Conservation (phyloP, 2,329 filamentous ascomycete genomes). For the Penicillium griseofulvum region DNA sequence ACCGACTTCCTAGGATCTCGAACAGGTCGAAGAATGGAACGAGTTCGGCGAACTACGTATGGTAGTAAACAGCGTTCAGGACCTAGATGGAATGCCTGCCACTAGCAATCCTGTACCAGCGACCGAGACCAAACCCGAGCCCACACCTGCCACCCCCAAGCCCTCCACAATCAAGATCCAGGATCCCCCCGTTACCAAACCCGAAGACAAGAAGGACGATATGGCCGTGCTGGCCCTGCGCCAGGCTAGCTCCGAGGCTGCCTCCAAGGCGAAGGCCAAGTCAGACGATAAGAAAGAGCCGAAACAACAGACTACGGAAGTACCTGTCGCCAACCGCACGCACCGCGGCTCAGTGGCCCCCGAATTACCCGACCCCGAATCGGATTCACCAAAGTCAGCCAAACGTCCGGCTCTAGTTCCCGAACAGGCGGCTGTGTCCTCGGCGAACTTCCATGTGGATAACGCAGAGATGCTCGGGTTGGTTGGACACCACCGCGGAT, state of each 20-base stretch:
- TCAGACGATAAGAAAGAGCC: constrained; percentile 16
- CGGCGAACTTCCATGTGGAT: constrained; percentile 39
- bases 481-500: constrained; percentile 41
- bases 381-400: constrained; percentile 16
- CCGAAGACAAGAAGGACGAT: constrained; percentile 36
- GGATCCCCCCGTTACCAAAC: constrained; percentile 34
- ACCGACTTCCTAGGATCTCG: constrained; percentile 65
- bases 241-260: constrained; percentile 44
- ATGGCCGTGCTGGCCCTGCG: constrained; percentile 42
- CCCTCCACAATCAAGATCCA: constrained; percentile 43
- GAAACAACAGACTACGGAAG: constrained; percentile 17
- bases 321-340: constrained; percentile 6
- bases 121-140: constrained; percentile 25
- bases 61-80: constrained; percentile 59
- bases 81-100: constrained; percentile 33
- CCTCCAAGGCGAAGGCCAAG: constrained; percentile 36
- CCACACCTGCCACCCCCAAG: constrained; percentile 25
- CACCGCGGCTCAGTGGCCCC: constrained; percentile 34
- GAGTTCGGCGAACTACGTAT: constrained; percentile 94
- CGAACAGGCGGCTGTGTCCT: constrained; percentile 38
- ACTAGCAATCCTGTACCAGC: constrained; percentile 27
- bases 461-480: constrained; percentile 36
- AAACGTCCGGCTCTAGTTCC: constrained; percentile 35
- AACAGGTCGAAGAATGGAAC: constrained; percentile 98
- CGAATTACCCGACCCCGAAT: constrained; percentile 26